Percentiles rank a stretch among this genome's conserved stretches.
Evolutionary conservation across 2,329 filamentous ascomycete genomes (phyloP).

Genomic region (Cladosporium sp.): DNA sequence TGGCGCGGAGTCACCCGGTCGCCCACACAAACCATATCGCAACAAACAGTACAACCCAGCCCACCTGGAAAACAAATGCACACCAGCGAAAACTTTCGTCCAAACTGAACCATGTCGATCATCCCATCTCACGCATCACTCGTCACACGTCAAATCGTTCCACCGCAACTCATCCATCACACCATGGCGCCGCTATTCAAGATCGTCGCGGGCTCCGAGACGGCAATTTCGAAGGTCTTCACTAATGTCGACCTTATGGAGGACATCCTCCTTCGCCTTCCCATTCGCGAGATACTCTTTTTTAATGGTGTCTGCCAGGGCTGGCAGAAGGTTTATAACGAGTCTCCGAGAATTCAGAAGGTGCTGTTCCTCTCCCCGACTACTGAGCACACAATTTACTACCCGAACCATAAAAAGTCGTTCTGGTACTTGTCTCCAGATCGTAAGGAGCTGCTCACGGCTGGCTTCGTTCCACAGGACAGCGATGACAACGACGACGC

Average conservation of each 20-base stretch:
- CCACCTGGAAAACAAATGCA: not conserved
- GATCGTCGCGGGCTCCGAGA: not conserved
- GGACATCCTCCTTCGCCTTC: conserved; percentile 19
- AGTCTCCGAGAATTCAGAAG: not conserved
- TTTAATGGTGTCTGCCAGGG: conserved; percentile 18
- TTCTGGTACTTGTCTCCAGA: not conserved
- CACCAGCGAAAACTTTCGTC: not conserved
- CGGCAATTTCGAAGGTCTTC: not conserved
- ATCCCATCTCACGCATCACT: not conserved
- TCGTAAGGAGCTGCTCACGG: not conserved
- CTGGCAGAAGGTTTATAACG: not conserved
- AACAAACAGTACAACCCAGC: not conserved
- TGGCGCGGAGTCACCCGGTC: not conserved
- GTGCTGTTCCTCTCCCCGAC: not conserved
- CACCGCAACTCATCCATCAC: not conserved
- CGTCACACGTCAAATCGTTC: not conserved
- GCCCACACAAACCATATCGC: not conserved
- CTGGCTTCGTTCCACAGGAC: not conserved
- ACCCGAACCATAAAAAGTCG: not conserved
- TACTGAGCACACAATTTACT: not conserved
- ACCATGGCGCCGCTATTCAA: not conserved
- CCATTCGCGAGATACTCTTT: conserved; percentile 14
- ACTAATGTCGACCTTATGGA: conserved; percentile 21
- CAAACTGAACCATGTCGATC: not conserved
- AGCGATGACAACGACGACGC: not conserved